These are phyloP conservation scores for Pulicaria dysenterica DNA, from an alignment of 129 eudicot genomes.

Conservation along the genomic window DNA sequence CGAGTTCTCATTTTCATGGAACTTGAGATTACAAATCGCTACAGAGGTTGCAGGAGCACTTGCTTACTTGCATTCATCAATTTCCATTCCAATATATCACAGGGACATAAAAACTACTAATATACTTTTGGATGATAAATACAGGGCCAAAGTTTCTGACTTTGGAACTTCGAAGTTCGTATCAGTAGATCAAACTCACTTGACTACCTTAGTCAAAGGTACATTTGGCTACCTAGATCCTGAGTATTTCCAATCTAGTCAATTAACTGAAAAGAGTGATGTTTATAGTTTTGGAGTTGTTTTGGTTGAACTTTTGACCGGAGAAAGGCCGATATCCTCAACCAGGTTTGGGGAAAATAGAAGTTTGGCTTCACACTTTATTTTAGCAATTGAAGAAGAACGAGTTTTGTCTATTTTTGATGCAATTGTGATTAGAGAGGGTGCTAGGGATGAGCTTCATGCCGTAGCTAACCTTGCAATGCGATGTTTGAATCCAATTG, in stretches of 20 bases:
- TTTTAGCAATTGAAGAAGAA: constrained; percentile 11
- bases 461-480: constrained; percentile 20
- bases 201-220: constrained; percentile 25
- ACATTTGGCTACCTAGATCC: constrained; percentile 33
- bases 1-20: constrained; percentile 7
- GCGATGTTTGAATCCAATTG: constrained; percentile 24
- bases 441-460: constrained; percentile 13
- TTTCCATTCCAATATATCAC: constrained; percentile 23
- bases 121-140: constrained; percentile 33
- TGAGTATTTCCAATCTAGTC: constrained; percentile 27
- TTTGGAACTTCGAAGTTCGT: constrained; percentile 34
- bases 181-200: constrained; percentile 24
- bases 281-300: constrained; percentile 38
- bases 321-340: constrained; percentile 9
- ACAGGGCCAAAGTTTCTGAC: constrained; percentile 28
- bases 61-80: neutral
- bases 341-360: constrained; percentile 16
- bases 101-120: constrained; percentile 28
- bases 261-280: constrained; percentile 30
- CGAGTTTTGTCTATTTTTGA: constrained; percentile 26
- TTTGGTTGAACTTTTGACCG: constrained; percentile 28
- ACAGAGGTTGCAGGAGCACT: constrained; percentile 4
- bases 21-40: constrained; percentile 1
- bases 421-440: neutral
- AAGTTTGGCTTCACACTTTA: constrained; percentile 12